These are phyloP conservation scores for Fusarium hainanense DNA, from an alignment of 2,329 filamentous ascomycete genomes.

Conservation along the genomic window DNA sequence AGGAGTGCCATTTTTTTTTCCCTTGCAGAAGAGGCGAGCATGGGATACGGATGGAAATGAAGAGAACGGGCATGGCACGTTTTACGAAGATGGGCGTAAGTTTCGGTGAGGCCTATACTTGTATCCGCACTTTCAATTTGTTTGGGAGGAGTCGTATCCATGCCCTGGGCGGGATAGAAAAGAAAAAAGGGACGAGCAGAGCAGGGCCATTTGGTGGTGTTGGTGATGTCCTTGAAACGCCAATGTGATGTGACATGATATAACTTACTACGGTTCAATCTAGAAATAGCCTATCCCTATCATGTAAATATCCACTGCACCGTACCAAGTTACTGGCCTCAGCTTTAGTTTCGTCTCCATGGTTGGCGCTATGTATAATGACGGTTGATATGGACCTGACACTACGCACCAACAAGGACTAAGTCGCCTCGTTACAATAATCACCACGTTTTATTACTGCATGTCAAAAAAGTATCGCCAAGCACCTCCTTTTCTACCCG, in stretches of 20 bases:
- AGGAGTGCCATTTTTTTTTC: slow-evolving; percentile 34
- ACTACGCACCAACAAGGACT: slow-evolving; percentile 24
- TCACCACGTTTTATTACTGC: slow-evolving; percentile 30
- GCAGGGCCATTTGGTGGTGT: slow-evolving; percentile 31
- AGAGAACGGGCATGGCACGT: slow-evolving; percentile 26
- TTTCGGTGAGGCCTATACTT: slow-evolving; percentile 35
- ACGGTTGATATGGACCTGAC: slow-evolving; percentile 26
- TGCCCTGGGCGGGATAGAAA: not conserved
- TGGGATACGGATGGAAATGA: slow-evolving; percentile 42
- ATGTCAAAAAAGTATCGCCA: slow-evolving; percentile 20
- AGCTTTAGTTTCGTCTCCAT: slow-evolving; percentile 2
- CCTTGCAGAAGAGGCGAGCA: slow-evolving; percentile 40
- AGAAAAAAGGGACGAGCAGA: not conserved
- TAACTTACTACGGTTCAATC: slow-evolving; percentile 20
- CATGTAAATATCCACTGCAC: not conserved
- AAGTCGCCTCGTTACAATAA: slow-evolving; percentile 22
- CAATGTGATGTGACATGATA: slow-evolving; percentile 21
- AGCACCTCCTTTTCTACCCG: slow-evolving; percentile 45
- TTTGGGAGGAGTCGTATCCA: slow-evolving; percentile 31
- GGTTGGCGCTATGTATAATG: slow-evolving; percentile 24
- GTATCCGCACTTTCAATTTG: not conserved
- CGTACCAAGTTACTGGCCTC: slow-evolving; percentile 2
- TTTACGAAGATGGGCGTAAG: slow-evolving; percentile 15
- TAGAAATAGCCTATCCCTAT: slow-evolving; percentile 5
- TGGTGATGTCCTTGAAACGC: slow-evolving; percentile 10